These are phyloP conservation scores for Mitragyna speciosa DNA, from an alignment of 257 asterid species.

Conservation along the genomic window DNA sequence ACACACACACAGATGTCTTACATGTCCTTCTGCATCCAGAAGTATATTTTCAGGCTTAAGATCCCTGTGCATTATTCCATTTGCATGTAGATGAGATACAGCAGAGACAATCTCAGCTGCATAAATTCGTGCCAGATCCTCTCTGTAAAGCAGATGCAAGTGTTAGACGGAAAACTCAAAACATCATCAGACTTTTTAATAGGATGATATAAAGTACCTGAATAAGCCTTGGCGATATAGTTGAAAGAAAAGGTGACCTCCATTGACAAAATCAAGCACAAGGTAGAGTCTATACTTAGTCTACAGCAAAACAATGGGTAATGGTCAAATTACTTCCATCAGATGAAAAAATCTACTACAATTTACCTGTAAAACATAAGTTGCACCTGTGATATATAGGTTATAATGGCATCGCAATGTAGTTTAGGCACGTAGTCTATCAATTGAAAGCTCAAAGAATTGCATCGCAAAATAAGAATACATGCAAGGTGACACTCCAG, in stretches of 20 bases:
- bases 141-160: slow-evolving; percentile 48
- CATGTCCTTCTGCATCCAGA: slow-evolving; percentile 78
- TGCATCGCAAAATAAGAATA: too few species aligned
- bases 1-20: slow-evolving; percentile 30
- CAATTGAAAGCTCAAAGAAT: background rate
- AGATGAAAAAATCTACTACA: background rate
- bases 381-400: background rate
- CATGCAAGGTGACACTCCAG: background rate
- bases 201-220: slow-evolving; percentile 39
- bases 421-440: background rate
- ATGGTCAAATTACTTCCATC: background rate
- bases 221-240: slow-evolving; percentile 75
- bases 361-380: background rate
- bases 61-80: slow-evolving; percentile 84
- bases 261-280: slow-evolving; percentile 78
- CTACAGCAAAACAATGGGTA: slow-evolving; percentile 29
- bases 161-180: slow-evolving; percentile 8
- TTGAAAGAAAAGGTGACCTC: slow-evolving; percentile 91
- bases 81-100: slow-evolving; percentile 66
- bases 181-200: background rate
- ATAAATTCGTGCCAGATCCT: slow-evolving; percentile 70
- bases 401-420: background rate
- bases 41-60: slow-evolving; percentile 84
- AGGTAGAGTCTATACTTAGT: slow-evolving; percentile 77
- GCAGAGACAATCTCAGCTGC: slow-evolving; percentile 84